Percentiles rank a stretch among this genome's conserved stretches.
Conservation (phyloP, 225 moss, liverwort and hornwort genomes). For the Takakia lepidozioides region DNA sequence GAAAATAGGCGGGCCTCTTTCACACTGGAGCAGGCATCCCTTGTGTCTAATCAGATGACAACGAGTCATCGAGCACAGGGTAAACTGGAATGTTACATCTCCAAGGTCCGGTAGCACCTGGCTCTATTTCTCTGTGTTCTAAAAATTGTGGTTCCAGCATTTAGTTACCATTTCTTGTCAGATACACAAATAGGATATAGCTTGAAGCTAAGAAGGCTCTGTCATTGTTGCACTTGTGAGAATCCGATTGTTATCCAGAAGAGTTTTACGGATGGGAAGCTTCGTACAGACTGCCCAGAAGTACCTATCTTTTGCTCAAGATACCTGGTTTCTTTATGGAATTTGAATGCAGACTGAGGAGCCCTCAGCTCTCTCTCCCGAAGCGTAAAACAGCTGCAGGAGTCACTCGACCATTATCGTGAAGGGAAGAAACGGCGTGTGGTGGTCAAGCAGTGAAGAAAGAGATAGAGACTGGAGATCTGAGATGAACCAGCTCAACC, state of each 20-base stretch:
- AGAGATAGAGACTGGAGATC: slow-evolving; percentile 23
- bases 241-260: too few relatives aligned
- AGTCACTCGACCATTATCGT: slow-evolving; percentile 13
- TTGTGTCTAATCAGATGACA: slow-evolving; percentile 4
- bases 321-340: too few relatives aligned
- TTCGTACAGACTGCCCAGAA: too few relatives aligned
- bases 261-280: too few relatives aligned
- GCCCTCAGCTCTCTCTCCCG: slow-evolving; percentile 23
- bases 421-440: slow-evolving; percentile 26
- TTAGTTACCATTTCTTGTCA: too few relatives aligned
- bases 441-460: slow-evolving; percentile 14
- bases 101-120: too few relatives aligned
- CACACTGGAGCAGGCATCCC: slow-evolving; percentile 16
- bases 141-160: too few relatives aligned
- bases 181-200: too few relatives aligned
- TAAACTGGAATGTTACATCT: slow-evolving; percentile 20
- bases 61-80: not conserved
- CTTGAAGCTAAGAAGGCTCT: too few relatives aligned
- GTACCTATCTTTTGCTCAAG: too few relatives aligned
- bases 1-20: slow-evolving; percentile 27
- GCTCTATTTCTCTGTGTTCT: too few relatives aligned
- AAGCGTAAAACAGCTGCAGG: slow-evolving; percentile 39
- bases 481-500: slow-evolving; percentile 21
- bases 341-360: slow-evolving; percentile 39
- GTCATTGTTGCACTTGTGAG: too few relatives aligned